Evolutionary conservation across 768 basidiomycete species (phyloP), one percentile per base, ranked within the genome.

Genomic region (Nevesoporus exiguus): DNA sequence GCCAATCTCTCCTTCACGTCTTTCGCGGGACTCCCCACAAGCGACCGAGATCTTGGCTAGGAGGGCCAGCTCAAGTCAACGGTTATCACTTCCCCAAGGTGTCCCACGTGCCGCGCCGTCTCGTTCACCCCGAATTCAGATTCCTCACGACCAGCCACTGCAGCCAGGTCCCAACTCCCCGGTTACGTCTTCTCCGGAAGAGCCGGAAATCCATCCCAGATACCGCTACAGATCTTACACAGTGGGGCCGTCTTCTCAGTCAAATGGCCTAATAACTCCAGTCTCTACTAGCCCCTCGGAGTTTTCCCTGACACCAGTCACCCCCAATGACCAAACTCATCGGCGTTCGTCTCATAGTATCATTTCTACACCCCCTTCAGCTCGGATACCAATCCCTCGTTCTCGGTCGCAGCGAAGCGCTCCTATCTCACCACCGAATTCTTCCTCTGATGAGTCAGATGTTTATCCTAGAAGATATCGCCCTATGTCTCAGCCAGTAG

Each of bases 161-260:
- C 61, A 39, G 15, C 49, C 41, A 22, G 9, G 21, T 13, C 40
- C 48, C 3, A 55, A 34, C 27, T 65, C 64, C 13, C 58, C 61
- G 2, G 25, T 51, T 27, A 46, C 56, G 19, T 61, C 58, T 48
- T 65, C 65, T 9, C 46, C 56, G 6, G 65, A 66, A 31, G 65
- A 66, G 2, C 43, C 56, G 2, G 56, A 47, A 19, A 1, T 6
- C 36, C 45, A 49, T 42, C 7, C 24, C 48, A 50, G 44, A 66
- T 41, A 54, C 14, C 40, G 33, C 24, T 21, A 30, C 11, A 46
- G 43, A 21, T 58, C 64, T 13, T 37, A 46, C 0, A 22, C 59
- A 1, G 13, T 42, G 17, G 54, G 14, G 13, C 17, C 11, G 8
- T 24, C 46, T 17, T 45, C 33, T 47, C 53, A n/a, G 3, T 45